Conservation (phyloP, 2,329 filamentous ascomycete species). For the Escovopsis sp. region DNA sequence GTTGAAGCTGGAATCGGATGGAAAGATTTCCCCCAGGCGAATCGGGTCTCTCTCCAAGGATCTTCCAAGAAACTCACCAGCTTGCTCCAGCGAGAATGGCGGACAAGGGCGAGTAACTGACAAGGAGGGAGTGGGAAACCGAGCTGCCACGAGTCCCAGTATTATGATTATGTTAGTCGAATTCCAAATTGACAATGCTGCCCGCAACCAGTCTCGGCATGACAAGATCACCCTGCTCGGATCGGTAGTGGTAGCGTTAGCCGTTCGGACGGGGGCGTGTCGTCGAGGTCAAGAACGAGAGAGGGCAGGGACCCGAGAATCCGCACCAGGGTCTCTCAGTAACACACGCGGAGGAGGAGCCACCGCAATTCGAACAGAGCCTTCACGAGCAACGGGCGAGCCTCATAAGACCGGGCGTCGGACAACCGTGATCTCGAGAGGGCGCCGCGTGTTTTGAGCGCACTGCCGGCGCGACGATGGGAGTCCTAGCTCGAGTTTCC, state of each 20-base stretch:
- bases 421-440: not conserved
- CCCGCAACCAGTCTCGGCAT: not conserved
- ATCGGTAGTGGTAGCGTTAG: constrained; percentile 2
- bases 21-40: no score
- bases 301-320: no score
- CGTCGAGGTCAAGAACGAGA: no score
- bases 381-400: no score
- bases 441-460: not conserved
- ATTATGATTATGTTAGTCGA: not conserved
- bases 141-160: not conserved
- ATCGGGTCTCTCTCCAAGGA: not conserved
- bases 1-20: no score
- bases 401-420: not conserved
- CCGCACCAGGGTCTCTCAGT: no score
- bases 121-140: not conserved
- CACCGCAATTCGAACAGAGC: not conserved
- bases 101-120: not conserved
- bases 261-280: no score
- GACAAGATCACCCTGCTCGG: constrained; percentile 2
- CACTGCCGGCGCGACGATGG: not conserved
- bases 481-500: not conserved
- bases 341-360: not conserved
- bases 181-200: not conserved
- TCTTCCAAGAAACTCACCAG: not conserved
- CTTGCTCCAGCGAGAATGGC: not conserved